These are phyloP conservation scores for Saccharomycopsis hybrid DNA, from an alignment of 1,139 yeast genomes.

Conservation along the genomic window DNA sequence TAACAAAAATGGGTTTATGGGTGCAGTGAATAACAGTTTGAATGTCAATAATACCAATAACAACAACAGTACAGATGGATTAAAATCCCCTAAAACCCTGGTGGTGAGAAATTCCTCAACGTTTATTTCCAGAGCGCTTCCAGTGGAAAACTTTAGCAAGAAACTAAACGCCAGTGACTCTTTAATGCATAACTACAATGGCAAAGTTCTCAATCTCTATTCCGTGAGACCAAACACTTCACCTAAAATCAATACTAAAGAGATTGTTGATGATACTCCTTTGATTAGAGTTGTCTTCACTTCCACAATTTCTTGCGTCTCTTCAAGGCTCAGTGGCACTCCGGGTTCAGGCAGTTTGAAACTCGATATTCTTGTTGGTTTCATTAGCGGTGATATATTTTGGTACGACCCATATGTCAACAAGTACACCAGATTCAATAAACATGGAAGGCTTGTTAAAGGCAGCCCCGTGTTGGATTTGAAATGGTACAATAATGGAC, in stretches of 20 bases:
- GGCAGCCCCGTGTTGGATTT: slow-evolving; percentile 33
- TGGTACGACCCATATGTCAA: slow-evolving; percentile 45
- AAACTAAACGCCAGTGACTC: slow-evolving; percentile 10
- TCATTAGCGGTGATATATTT: slow-evolving; percentile 48
- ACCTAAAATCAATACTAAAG: slow-evolving; percentile 7
- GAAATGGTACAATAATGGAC: slow-evolving; percentile 37
- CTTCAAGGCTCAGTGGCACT: not conserved
- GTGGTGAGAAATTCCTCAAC: slow-evolving; percentile 19
- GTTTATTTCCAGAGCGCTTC: slow-evolving; percentile 19
- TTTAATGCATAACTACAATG: slow-evolving; percentile 13
- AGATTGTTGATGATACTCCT: slow-evolving; percentile 21
- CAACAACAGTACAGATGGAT: not conserved
- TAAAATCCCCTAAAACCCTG: slow-evolving; percentile 21
- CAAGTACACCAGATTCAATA: slow-evolving; percentile 45
- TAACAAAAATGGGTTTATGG: not conserved
- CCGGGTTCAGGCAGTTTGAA: slow-evolving; percentile 25
- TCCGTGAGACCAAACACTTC: slow-evolving; percentile 11
- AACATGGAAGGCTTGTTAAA: slow-evolving; percentile 38
- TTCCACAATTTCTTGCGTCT: slow-evolving; percentile 13
- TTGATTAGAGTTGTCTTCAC: slow-evolving; percentile 17
- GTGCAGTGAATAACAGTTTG: not conserved
- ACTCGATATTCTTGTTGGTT: slow-evolving; percentile 45
- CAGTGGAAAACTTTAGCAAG: slow-evolving; percentile 18
- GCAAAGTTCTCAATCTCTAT: slow-evolving; percentile 19
- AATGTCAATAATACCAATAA: slow-evolving; percentile 1